Percentiles rank a stretch among this genome's conserved stretches.
Conservation (phyloP, 176 grass and related monocot genomes). For the Eleusine coracana region DNA sequence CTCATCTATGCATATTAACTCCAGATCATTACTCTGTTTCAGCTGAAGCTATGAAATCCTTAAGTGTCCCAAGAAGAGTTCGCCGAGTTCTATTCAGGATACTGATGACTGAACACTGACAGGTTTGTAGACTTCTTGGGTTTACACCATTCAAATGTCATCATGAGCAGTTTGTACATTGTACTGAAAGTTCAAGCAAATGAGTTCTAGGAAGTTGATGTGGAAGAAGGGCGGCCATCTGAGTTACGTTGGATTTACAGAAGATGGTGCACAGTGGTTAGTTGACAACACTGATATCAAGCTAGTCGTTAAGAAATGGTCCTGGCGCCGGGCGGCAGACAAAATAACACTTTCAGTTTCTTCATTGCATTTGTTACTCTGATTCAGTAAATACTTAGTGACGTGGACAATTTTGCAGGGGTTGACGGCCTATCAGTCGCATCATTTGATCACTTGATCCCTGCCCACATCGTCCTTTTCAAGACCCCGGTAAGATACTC, state of each 20-base stretch:
- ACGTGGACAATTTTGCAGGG: slow-evolving; percentile 49
- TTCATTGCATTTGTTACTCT: no score
- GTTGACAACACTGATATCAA: slow-evolving; percentile 95
- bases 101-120: slow-evolving; percentile 83
- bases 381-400: slow-evolving; percentile 5
- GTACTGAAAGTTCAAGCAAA: slow-evolving; percentile 19
- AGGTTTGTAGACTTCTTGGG: slow-evolving; percentile 35
- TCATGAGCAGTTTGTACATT: background rate
- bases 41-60: slow-evolving; percentile 76
- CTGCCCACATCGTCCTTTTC: slow-evolving; percentile 85
- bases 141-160: slow-evolving; percentile 4
- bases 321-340: background rate
- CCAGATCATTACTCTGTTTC: background rate
- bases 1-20: no score
- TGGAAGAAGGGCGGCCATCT: slow-evolving; percentile 65
- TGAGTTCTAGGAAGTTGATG: slow-evolving; percentile 69
- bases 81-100: slow-evolving; percentile 80
- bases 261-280: slow-evolving; percentile 80
- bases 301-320: slow-evolving; percentile 64
- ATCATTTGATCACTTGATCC: slow-evolving; percentile 64
- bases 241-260: slow-evolving; percentile 75
- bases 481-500: slow-evolving; percentile 59
- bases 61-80: slow-evolving; percentile 74
- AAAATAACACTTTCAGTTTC: no score
- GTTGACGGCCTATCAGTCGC: slow-evolving; percentile 78